Percentiles rank a stretch among this genome's conserved stretches.
phyloP scores from a whole-genome alignment of 163 green algal genomes.

The Scenedesmus sp. region DNA sequence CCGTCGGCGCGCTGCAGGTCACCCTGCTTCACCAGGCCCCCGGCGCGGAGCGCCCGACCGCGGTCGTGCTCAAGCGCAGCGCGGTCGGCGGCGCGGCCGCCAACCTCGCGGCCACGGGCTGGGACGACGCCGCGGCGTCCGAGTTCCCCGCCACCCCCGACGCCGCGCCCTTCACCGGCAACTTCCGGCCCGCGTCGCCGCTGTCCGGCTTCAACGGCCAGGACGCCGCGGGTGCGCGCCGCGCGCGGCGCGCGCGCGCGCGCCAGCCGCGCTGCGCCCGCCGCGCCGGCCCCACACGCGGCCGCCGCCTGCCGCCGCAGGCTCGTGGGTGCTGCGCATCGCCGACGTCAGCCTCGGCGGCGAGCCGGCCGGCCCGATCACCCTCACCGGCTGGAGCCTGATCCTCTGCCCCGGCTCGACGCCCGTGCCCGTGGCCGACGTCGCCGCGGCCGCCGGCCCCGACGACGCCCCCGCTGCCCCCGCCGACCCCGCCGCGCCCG shows the following conservation, averaged over 20 bases:
- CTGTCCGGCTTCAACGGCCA: constrained; percentile 19
- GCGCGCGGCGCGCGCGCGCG: not conserved
- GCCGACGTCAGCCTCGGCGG: not conserved
- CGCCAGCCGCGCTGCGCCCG: not conserved
- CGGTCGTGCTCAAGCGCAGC: constrained; percentile 8
- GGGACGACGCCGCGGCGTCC: not conserved
- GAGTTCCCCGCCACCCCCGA: constrained; percentile 12
- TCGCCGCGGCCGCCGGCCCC: too few species aligned
- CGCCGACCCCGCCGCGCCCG: not conserved
- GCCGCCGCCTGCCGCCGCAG: not conserved
- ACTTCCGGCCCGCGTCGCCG: constrained; percentile 16
- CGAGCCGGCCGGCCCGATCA: not conserved
- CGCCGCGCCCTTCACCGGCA: not conserved
- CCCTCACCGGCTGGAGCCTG: not conserved
- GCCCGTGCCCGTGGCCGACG: too few species aligned
- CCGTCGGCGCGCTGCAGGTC: too few species aligned
- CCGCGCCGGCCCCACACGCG: not conserved
- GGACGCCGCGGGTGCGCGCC: not conserved
- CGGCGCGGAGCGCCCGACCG: too few species aligned
- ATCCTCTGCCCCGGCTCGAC: too few species aligned
- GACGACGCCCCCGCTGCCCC: too few species aligned
- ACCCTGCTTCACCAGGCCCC: too few species aligned
- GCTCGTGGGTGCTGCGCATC: constrained; percentile 1
- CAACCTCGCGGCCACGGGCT: constrained; percentile 10
- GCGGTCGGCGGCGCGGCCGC: not conserved